Conservation (phyloP, 306 rosid genomes). For the Dryas drummondii region DNA sequence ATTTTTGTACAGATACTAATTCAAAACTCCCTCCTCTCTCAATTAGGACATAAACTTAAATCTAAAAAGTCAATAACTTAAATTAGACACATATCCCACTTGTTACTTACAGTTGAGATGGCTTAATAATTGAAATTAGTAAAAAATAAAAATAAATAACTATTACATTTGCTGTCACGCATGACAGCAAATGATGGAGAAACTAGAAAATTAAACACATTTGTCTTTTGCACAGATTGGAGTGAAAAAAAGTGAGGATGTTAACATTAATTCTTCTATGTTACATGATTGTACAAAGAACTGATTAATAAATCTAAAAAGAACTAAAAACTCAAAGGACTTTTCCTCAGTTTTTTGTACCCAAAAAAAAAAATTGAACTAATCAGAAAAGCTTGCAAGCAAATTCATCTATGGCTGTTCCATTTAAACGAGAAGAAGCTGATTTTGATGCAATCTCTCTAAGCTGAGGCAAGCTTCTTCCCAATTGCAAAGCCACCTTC, state of each 20-base stretch:
- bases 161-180: background rate
- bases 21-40: background rate
- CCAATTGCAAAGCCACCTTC: slow-evolving; percentile 63
- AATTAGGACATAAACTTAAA: background rate
- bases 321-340: slow-evolving; percentile 13
- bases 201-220: background rate
- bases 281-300: slow-evolving; percentile 11
- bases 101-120: background rate
- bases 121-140: background rate
- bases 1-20: too few relatives aligned
- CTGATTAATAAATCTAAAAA: background rate
- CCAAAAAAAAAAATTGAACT: background rate
- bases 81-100: background rate
- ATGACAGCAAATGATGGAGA: slow-evolving; percentile 1
- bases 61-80: background rate
- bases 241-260: background rate
- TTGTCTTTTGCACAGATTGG: background rate
- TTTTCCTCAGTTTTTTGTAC: slow-evolving; percentile 5
- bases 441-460: slow-evolving; percentile 54
- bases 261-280: background rate
- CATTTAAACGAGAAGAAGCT: slow-evolving; percentile 36
- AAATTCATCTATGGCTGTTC: slow-evolving; percentile 52
- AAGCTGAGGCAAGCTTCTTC: slow-evolving; percentile 60
- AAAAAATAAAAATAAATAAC: background rate
- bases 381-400: slow-evolving; percentile 61